Percentiles rank a stretch among this genome's conserved stretches.
These are phyloP conservation scores for Leucocoprinus birnbaumii DNA, from an alignment of 768 basidiomycete species.

Conservation along the genomic window DNA sequence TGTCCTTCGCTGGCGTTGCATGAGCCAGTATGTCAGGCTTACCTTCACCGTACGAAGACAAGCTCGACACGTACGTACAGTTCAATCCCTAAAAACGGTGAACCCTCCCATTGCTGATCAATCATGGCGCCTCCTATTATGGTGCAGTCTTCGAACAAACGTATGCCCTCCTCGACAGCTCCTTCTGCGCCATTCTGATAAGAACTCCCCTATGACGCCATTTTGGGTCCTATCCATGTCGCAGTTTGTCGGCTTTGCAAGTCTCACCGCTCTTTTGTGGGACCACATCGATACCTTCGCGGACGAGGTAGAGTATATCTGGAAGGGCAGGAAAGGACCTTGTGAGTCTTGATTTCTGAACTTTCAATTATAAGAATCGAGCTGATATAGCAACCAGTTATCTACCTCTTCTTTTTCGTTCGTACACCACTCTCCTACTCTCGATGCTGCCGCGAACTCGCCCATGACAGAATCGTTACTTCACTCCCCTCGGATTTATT, in stretches of 20 bases:
- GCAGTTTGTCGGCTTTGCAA: conserved; percentile 50
- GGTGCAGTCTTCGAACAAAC: neutral
- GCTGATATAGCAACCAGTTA: conserved; percentile 23
- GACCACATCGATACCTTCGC: conserved; percentile 53
- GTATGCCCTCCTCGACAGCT: neutral
- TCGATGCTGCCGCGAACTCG: neutral
- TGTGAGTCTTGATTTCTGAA: conserved; percentile 28
- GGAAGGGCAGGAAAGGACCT: conserved; percentile 44
- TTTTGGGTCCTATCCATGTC: neutral
- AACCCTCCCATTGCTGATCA: no score
- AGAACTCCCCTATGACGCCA: no score
- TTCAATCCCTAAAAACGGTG: neutral
- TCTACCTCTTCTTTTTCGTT: conserved; percentile 42
- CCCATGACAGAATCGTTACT: conserved; percentile 53
- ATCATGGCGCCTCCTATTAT: no score
- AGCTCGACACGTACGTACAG: neutral
- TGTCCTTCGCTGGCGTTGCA: neutral
- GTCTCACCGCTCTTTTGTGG: conserved; percentile 51
- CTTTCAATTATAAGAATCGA: neutral
- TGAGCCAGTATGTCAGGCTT: neutral
- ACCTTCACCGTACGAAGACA: neutral
- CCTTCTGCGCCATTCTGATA: neutral
- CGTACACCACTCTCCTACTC: conserved; percentile 11
- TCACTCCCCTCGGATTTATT: conserved; percentile 61
- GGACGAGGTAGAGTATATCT: conserved; percentile 52